These are phyloP conservation scores for Neocallimastix lanati DNA, from an alignment of 192 early-diverging fungal species.

Conservation along the genomic window DNA sequence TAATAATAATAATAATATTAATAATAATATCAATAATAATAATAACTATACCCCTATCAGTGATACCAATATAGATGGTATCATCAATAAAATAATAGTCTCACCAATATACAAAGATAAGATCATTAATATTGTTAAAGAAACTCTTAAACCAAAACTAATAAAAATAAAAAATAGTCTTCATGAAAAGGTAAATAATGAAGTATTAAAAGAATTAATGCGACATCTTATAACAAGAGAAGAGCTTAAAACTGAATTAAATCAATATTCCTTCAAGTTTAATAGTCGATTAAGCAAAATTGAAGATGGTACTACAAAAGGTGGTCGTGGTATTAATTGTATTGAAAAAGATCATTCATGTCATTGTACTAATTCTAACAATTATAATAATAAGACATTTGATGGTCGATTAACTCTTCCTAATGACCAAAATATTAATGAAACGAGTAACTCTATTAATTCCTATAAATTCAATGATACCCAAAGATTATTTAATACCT, in stretches of 20 bases:
- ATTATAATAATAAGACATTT: no score
- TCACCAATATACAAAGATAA: not conserved
- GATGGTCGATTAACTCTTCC: no score
- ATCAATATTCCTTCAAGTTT: not conserved
- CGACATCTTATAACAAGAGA: conserved; percentile 23
- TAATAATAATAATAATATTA: no score
- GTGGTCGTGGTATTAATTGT: not conserved
- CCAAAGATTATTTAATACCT: not conserved
- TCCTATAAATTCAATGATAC: not conserved
- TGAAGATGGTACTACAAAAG: not conserved
- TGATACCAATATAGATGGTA: not conserved
- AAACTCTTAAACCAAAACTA: not conserved
- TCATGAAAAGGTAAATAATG: conserved; percentile 17
- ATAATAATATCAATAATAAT: no score
- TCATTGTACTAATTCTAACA: not conserved
- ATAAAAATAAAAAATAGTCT: conserved; percentile 1
- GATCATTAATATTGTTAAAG: not conserved
- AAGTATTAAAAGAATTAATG: conserved; percentile 20
- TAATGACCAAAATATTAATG: no score
- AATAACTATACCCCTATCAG: no score
- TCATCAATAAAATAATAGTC: not conserved
- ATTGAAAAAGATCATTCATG: not conserved
- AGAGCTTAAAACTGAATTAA: conserved; percentile 6
- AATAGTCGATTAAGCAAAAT: not conserved
- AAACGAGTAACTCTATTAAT: not conserved